These are phyloP conservation scores for Aristolochia californica DNA, from an alignment of 164 flowering plant genomes.

Conservation along the genomic window DNA sequence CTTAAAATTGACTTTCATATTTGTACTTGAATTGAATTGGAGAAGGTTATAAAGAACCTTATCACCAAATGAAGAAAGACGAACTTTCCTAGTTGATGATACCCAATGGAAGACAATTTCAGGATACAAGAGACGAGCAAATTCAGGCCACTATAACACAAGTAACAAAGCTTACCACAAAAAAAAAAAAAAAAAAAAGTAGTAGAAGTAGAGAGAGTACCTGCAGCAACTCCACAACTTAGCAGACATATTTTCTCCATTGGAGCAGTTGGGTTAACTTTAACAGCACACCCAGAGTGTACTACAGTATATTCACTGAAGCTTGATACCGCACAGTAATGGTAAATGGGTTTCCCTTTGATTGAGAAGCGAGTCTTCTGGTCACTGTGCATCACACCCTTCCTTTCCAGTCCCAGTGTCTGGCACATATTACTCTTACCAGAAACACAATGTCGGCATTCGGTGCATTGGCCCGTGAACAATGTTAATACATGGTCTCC, in stretches of 20 bases:
- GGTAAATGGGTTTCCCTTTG: constrained; percentile 75
- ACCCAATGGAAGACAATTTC: too few species aligned
- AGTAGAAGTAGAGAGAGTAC: constrained; percentile 20
- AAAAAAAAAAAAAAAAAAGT: too few species aligned
- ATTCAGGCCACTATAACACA: too few species aligned
- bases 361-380: constrained; percentile 76
- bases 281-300: constrained; percentile 94
- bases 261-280: constrained; percentile 58
- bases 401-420: constrained; percentile 76
- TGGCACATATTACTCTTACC: constrained; percentile 89
- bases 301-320: constrained; percentile 94
- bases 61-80: too few species aligned
- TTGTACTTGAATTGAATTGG: too few species aligned
- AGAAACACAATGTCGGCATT: constrained; percentile 66
- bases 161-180: too few species aligned
- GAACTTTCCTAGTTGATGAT: too few species aligned
- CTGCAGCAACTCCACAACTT: constrained; percentile 97
- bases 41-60: too few species aligned
- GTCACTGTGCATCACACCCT: constrained; percentile 94
- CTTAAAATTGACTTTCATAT: too few species aligned
- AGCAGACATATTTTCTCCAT: constrained; percentile 84
- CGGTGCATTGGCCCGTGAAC: constrained; percentile 87
- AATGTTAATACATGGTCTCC: constrained; percentile 96
- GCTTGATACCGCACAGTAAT: constrained; percentile 95
- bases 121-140: too few species aligned